phyloP scores from a whole-genome alignment of 2,329 filamentous ascomycete genomes.

The Nakataea oryzae region DNA sequence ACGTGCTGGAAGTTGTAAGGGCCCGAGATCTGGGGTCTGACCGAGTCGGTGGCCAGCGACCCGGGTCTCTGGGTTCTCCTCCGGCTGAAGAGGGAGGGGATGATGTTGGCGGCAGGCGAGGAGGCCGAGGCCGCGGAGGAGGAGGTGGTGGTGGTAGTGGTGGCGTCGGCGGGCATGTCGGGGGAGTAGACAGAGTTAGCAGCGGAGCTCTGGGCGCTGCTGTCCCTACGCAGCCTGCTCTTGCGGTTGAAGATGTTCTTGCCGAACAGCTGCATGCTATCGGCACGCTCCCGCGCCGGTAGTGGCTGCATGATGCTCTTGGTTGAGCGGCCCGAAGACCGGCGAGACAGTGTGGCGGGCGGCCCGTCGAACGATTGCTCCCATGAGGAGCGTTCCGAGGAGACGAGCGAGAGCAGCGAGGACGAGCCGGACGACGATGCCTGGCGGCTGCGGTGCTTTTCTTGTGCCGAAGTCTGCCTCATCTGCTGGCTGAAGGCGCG shows the following conservation, averaged over 20 bases:
- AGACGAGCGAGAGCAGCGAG: constrained; percentile 36
- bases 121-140: constrained; percentile 13
- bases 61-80: constrained; percentile 29
- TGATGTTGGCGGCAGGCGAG: constrained; percentile 21
- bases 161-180: constrained; percentile 26
- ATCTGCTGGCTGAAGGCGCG: constrained; percentile 49
- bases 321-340: constrained; percentile 45
- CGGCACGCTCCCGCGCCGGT: constrained; percentile 35
- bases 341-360: constrained; percentile 35
- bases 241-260: constrained; percentile 49
- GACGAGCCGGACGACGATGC: constrained; percentile 46
- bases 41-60: constrained; percentile 12
- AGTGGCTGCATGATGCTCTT: constrained; percentile 36
- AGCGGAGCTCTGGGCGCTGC: constrained; percentile 34
- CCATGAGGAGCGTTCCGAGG: constrained; percentile 34
- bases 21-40: constrained; percentile 43
- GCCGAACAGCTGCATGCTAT: constrained; percentile 49
- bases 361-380: constrained; percentile 34
- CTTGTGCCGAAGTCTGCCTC: constrained; percentile 39
- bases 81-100: constrained; percentile 40
- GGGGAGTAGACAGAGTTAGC: constrained; percentile 36
- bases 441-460: constrained; percentile 34
- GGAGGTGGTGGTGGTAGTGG: constrained; percentile 12
- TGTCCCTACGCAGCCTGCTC: constrained; percentile 39
- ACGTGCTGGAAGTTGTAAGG: constrained; percentile 61